These are phyloP conservation scores for Exophiala oligosperma DNA, from an alignment of 2,329 filamentous ascomycete species.

Conservation along the genomic window DNA sequence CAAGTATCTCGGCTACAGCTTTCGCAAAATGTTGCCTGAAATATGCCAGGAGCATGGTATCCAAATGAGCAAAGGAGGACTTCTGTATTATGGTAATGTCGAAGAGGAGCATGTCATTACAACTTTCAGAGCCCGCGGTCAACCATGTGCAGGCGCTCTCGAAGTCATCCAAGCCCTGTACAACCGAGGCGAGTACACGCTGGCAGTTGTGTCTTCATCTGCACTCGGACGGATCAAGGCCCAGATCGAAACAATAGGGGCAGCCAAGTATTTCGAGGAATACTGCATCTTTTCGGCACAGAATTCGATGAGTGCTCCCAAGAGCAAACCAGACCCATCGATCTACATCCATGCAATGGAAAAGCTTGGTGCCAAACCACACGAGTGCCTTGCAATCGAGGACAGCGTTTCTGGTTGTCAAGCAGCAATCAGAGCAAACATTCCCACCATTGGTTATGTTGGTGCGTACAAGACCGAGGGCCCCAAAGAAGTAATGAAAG, in stretches of 20 bases:
- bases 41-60: slow-evolving; percentile 77
- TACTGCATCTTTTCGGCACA: slow-evolving; percentile 80
- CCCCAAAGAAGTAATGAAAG: slow-evolving; percentile 65
- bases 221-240: slow-evolving; percentile 76
- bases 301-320: slow-evolving; percentile 74
- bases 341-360: slow-evolving; percentile 80
- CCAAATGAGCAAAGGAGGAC: slow-evolving; percentile 64
- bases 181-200: slow-evolving; percentile 63
- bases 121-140: slow-evolving; percentile 69
- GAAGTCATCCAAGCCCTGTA: slow-evolving; percentile 66
- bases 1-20: slow-evolving; percentile 92
- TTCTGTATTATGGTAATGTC: slow-evolving; percentile 70
- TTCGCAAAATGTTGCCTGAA: slow-evolving; percentile 82
- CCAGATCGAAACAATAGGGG: slow-evolving; percentile 74
- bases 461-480: slow-evolving; percentile 67
- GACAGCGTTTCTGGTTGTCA: slow-evolving; percentile 84
- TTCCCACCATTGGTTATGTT: slow-evolving; percentile 81
- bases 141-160: slow-evolving; percentile 69
- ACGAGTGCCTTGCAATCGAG: slow-evolving; percentile 78
- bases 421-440: slow-evolving; percentile 73
- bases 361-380: slow-evolving; percentile 67
- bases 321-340: slow-evolving; percentile 85
- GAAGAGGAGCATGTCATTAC: slow-evolving; percentile 83
- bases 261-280: slow-evolving; percentile 76
- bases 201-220: slow-evolving; percentile 80